A percentile compares a stretch with the other conserved stretches of the same genome.
phyloP scores from a whole-genome alignment of 768 basidiomycete species.

The Leccinum disarticulatum region DNA sequence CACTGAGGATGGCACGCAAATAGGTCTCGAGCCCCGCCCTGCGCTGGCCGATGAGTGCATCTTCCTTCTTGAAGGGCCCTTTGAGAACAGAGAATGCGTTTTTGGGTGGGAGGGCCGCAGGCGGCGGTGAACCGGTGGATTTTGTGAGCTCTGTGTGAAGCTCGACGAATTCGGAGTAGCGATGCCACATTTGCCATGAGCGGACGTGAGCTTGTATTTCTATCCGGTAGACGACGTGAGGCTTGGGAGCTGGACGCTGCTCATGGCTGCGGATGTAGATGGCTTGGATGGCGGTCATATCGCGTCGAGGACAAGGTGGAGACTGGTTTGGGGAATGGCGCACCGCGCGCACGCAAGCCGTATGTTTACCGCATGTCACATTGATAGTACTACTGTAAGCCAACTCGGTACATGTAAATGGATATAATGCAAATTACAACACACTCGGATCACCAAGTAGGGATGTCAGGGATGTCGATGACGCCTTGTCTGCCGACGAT shows the following conservation, averaged over 20 bases:
- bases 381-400: not conserved
- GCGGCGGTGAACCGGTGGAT: slow-evolving; percentile 78
- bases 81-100: slow-evolving; percentile 69
- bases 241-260: slow-evolving; percentile 64
- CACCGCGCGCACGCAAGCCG: not conserved
- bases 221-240: slow-evolving; percentile 82
- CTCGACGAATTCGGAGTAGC: slow-evolving; percentile 93
- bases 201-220: slow-evolving; percentile 85
- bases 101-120: slow-evolving; percentile 81
- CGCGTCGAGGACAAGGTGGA: slow-evolving; percentile 11
- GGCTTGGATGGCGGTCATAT: slow-evolving; percentile 75
- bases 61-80: slow-evolving; percentile 48
- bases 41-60: slow-evolving; percentile 74
- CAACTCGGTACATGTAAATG: not conserved
- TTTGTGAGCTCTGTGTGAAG: slow-evolving; percentile 80
- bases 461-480: slow-evolving; percentile 16
- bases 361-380: slow-evolving; percentile 13
- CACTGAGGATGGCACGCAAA: slow-evolving; percentile 79
- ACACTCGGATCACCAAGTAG: slow-evolving; percentile 11
- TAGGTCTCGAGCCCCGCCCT: slow-evolving; percentile 76
- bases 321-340: not conserved
- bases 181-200: slow-evolving; percentile 91
- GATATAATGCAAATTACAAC: not conserved
- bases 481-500: slow-evolving; percentile 12
- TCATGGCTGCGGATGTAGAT: slow-evolving; percentile 69